Evolutionary conservation across 2,329 filamentous ascomycete species (phyloP).

Genomic region (Huntiella decipiens): DNA sequence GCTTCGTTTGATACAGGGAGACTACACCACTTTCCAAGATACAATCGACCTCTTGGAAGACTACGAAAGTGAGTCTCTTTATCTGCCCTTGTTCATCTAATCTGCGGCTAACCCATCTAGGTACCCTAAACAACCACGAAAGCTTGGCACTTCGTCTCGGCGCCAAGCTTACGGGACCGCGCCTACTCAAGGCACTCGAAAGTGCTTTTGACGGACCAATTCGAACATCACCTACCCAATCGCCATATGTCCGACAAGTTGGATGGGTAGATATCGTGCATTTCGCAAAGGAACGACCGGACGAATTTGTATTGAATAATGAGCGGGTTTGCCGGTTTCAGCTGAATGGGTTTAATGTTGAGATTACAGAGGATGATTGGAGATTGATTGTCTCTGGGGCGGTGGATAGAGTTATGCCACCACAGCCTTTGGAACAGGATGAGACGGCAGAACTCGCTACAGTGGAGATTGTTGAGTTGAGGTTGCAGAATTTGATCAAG

Average conservation of each 20-base stretch:
- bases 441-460: slow-evolving; percentile 72
- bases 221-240: slow-evolving; percentile 28
- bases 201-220: slow-evolving; percentile 70
- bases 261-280: slow-evolving; percentile 76
- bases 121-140: slow-evolving; percentile 67
- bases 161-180: slow-evolving; percentile 63
- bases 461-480: slow-evolving; percentile 65
- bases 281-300: slow-evolving; percentile 62
- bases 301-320: slow-evolving; percentile 56
- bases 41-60: slow-evolving; percentile 55
- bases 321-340: slow-evolving; percentile 61
- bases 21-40: slow-evolving; percentile 50
- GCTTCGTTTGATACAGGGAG: slow-evolving; percentile 32
- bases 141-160: slow-evolving; percentile 73
- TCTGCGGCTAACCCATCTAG: slow-evolving; percentile 19
- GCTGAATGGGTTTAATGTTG: slow-evolving; percentile 61
- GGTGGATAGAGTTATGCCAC: slow-evolving; percentile 58
- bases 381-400: slow-evolving; percentile 67
- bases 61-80: slow-evolving; percentile 41
- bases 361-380: slow-evolving; percentile 79
- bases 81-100: neutral
- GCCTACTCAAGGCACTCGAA: slow-evolving; percentile 71
- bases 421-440: slow-evolving; percentile 66
- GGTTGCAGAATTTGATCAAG: slow-evolving; percentile 57
- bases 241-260: slow-evolving; percentile 35